These are phyloP conservation scores for Pleurotus tuoliensis DNA, from an alignment of 768 basidiomycete genomes.

Conservation along the genomic window DNA sequence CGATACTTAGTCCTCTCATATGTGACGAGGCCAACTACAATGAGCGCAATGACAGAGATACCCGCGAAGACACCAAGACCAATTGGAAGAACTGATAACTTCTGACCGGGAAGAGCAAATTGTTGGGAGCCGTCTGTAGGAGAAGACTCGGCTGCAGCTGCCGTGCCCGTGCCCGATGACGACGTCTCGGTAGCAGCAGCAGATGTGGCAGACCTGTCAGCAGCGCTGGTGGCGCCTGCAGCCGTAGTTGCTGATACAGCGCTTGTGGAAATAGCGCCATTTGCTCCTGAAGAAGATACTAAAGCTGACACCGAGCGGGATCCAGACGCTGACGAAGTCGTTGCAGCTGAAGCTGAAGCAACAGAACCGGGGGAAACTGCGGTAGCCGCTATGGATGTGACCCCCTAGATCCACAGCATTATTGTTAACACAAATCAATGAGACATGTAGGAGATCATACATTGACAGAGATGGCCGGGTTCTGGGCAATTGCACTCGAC, in stretches of 20 bases:
- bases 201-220: background rate
- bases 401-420: background rate
- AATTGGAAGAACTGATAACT: constrained; percentile 72
- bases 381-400: constrained; percentile 3
- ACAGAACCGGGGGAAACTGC: background rate
- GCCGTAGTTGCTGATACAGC: constrained; percentile 3
- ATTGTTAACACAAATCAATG: background rate
- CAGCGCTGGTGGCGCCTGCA: constrained; percentile 15
- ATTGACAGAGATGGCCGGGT: constrained; percentile 12
- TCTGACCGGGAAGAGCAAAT: constrained; percentile 70
- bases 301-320: constrained; percentile 8
- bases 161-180: constrained; percentile 7
- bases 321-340: constrained; percentile 9
- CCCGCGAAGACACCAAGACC: constrained; percentile 84
- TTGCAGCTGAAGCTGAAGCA: constrained; percentile 8
- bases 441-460: background rate
- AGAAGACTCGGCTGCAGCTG: constrained; percentile 15
- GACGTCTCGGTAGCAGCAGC: constrained; percentile 8
- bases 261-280: background rate
- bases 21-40: constrained; percentile 79
- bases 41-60: constrained; percentile 78
- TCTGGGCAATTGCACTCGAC: constrained; percentile 4
- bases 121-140: constrained; percentile 31
- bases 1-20: constrained; percentile 86
- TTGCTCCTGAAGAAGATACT: constrained; percentile 12